phyloP scores from a whole-genome alignment of 2,329 filamentous ascomycete genomes.

The Aspergillaceae sp. region DNA sequence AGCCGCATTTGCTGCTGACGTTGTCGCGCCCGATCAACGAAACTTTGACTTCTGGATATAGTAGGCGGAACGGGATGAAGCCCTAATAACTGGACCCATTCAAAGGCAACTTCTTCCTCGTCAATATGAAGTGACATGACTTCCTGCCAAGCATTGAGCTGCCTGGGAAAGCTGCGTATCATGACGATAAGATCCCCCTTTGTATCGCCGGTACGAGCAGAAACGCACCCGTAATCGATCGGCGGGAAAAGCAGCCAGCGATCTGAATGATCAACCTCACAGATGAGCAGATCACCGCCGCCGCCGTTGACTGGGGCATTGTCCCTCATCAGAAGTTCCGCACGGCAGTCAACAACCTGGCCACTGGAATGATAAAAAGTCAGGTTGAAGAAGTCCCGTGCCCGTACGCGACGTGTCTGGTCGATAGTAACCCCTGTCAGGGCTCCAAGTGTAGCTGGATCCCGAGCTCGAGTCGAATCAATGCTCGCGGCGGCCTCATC shows the following conservation, averaged over 20 bases:
- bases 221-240: conserved; percentile 62
- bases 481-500: conserved; percentile 82
- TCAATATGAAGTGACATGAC: conserved; percentile 68
- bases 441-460: conserved; percentile 66
- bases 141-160: conserved; percentile 68
- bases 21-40: conserved; percentile 38
- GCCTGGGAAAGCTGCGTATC: conserved; percentile 63
- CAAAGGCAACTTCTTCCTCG: conserved; percentile 65
- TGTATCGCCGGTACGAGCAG: conserved; percentile 67
- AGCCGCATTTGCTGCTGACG: conserved; percentile 19
- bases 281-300: conserved; percentile 79
- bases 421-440: conserved; percentile 65
- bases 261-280: conserved; percentile 70
- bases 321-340: conserved; percentile 81
- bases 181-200: conserved; percentile 72
- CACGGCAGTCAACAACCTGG: conserved; percentile 77
- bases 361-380: conserved; percentile 81
- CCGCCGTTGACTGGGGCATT: conserved; percentile 59
- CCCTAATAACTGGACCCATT: conserved; percentile 87
- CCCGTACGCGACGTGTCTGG: conserved; percentile 69
- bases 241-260: conserved; percentile 90
- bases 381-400: conserved; percentile 82
- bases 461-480: conserved; percentile 69
- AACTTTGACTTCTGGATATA: conserved; percentile 47
- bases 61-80: conserved; percentile 53